phyloP scores from a whole-genome alignment of 2,329 filamentous ascomycete genomes.

The Beauveria sp. region DNA sequence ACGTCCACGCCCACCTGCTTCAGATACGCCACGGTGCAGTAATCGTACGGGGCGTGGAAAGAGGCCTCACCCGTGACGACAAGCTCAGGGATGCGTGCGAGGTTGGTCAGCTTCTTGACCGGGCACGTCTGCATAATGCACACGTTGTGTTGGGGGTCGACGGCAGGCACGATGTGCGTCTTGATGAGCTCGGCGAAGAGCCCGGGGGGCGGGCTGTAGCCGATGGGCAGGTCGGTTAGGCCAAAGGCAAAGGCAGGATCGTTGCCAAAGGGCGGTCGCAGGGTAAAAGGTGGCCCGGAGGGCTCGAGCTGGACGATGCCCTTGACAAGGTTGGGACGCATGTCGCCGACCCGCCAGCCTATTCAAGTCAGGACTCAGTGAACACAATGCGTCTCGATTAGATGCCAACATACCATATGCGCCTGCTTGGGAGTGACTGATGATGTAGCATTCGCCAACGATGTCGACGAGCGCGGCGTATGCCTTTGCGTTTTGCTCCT shows the following conservation, averaged over 20 bases:
- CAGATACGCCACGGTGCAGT: conserved; percentile 43
- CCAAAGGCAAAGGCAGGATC: conserved; percentile 19
- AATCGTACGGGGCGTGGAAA: conserved; percentile 44
- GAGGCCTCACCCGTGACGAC: conserved; percentile 41
- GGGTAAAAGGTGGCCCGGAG: conserved; percentile 19
- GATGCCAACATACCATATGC: conserved; percentile 14
- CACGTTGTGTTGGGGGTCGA: conserved; percentile 20
- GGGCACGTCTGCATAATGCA: conserved; percentile 23
- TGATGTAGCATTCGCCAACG: conserved; percentile 23
- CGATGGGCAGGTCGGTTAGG: conserved; percentile 21
- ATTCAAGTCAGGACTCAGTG: not conserved
- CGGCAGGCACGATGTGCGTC: conserved; percentile 18
- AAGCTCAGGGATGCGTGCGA: conserved; percentile 37
- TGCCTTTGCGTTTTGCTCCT: conserved; percentile 15
- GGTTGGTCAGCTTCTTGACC: conserved; percentile 33
- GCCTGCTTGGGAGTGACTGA: conserved; percentile 21
- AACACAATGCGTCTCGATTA: not conserved
- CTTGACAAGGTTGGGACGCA: conserved; percentile 22
- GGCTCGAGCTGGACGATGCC: conserved; percentile 25
- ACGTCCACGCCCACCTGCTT: conserved; percentile 37
- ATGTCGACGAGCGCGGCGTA: conserved; percentile 15
- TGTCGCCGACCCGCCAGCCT: conserved; percentile 17
- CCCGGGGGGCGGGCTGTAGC: conserved; percentile 21
- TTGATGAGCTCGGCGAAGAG: conserved; percentile 13
- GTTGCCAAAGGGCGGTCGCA: conserved; percentile 16